Evolutionary conservation across 1,284 basidiomycete species (phyloP).

Genomic region (Ceratobasidium sp.): DNA sequence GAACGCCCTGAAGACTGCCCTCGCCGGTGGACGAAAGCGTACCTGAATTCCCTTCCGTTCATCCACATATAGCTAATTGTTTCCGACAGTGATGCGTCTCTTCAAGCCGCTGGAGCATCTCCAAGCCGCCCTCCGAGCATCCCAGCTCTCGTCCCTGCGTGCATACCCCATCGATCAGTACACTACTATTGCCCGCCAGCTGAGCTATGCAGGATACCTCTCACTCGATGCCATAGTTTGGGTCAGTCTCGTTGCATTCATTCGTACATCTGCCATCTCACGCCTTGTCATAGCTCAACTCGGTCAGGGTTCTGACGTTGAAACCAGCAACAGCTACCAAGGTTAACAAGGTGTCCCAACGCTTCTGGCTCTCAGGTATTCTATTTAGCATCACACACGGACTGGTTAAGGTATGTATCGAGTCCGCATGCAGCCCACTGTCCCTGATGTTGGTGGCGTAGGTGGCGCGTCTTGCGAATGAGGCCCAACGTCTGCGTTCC

Average conservation of each 20-base stretch:
- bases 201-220: constrained; percentile 93
- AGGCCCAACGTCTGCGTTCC: constrained; percentile 66
- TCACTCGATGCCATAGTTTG: constrained; percentile 85
- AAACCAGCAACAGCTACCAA: constrained; percentile 74
- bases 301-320: constrained; percentile 77
- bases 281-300: constrained; percentile 65
- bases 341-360: constrained; percentile 80
- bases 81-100: constrained; percentile 82
- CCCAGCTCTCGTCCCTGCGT: constrained; percentile 60
- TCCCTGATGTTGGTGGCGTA: constrained; percentile 52
- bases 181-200: constrained; percentile 85
- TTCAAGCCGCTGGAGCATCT: constrained; percentile 96
- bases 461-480: constrained; percentile 72
- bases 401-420: constrained; percentile 70
- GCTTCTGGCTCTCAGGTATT: constrained; percentile 94
- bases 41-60: constrained; percentile 53
- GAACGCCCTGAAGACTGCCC: constrained; percentile 83
- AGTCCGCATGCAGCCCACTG: not conserved
- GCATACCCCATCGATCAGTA: constrained; percentile 79
- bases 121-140: constrained; percentile 89
- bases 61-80: not conserved
- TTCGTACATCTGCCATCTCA: not conserved
- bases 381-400: constrained; percentile 79
- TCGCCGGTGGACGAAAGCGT: constrained; percentile 86
- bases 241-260: constrained; percentile 66